A percentile compares a stretch with the other conserved stretches of the same genome.
These are phyloP conservation scores for Salmacisia buchloeana DNA, from an alignment of 1,284 basidiomycete genomes.

Conservation along the genomic window DNA sequence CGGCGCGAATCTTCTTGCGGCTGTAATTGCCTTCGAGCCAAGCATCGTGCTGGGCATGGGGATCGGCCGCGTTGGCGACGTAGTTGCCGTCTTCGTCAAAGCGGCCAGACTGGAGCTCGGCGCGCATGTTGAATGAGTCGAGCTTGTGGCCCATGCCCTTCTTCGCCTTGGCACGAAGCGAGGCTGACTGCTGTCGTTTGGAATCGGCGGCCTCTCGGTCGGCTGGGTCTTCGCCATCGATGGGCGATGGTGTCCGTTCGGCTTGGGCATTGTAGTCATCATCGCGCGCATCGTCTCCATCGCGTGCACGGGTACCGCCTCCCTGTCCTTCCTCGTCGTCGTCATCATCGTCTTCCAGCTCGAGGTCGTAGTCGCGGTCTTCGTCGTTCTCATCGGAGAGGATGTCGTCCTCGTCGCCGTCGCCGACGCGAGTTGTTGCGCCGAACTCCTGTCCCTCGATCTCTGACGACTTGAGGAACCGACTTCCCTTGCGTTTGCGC, in stretches of 20 bases:
- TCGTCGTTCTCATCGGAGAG: conserved; percentile 17
- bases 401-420: conserved; percentile 33
- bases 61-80: conserved; percentile 72
- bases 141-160: conserved; percentile 79
- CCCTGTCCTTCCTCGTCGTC: conserved; percentile 2
- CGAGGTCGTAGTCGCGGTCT: conserved; percentile 42
- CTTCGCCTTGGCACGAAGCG: conserved; percentile 13
- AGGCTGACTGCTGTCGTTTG: neutral
- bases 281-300: conserved; percentile 15
- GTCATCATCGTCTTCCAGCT: conserved; percentile 24
- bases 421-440: conserved; percentile 21
- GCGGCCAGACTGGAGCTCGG: conserved; percentile 94
- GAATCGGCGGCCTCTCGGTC: neutral
- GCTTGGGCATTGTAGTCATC: conserved; percentile 30
- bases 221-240: neutral
- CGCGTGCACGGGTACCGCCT: neutral
- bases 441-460: conserved; percentile 59
- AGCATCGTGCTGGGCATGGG: conserved; percentile 81
- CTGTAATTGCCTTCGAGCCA: conserved; percentile 84
- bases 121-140: conserved; percentile 97
- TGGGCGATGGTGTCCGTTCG: conserved; percentile 33
- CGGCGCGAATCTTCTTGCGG: conserved; percentile 77
- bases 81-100: conserved; percentile 89
- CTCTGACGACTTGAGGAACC: conserved; percentile 63
- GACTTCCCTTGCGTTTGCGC: conserved; percentile 18